Conservation (phyloP, 2,329 filamentous ascomycete genomes). For the Sporothrix inflata region DNA sequence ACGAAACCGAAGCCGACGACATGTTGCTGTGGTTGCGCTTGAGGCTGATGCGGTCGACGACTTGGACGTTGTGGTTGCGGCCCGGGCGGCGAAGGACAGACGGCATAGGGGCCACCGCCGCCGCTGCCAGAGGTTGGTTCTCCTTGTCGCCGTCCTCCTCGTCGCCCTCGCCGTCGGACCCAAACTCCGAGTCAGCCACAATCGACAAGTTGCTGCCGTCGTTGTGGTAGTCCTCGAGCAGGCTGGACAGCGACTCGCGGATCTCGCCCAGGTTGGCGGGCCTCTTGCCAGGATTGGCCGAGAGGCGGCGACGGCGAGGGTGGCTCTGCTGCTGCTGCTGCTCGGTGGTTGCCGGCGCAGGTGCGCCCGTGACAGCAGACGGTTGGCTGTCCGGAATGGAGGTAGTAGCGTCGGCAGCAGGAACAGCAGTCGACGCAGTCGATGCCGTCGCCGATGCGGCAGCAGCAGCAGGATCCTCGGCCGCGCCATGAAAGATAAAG, state of each 20-base stretch:
- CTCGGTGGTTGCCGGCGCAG: background rate
- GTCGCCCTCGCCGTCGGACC: constrained; percentile 51
- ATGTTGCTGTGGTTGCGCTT: constrained; percentile 56
- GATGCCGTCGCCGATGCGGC: constrained; percentile 39
- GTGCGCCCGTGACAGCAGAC: background rate
- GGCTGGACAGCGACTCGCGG: constrained; percentile 77
- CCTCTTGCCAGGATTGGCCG: constrained; percentile 62
- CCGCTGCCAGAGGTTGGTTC: constrained; percentile 2
- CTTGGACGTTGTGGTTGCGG: constrained; percentile 51
- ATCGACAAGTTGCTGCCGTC: constrained; percentile 50
- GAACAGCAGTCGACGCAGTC: constrained; percentile 27
- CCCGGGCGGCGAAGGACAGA: constrained; percentile 38
- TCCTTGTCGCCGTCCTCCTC: constrained; percentile 48
- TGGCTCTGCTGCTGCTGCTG: constrained; percentile 42
- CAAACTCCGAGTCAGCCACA: constrained; percentile 47
- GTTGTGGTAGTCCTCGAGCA: constrained; percentile 71
- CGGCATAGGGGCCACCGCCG: too few relatives aligned
- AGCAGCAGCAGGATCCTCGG: constrained; percentile 39
- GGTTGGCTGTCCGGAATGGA: constrained; percentile 34
- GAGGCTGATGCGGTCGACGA: constrained; percentile 75
- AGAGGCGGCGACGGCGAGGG: constrained; percentile 51
- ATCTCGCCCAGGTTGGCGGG: constrained; percentile 79
- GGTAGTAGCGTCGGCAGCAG: background rate
- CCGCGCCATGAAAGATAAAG: constrained; percentile 57
- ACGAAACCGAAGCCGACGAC: background rate